Evolutionary conservation across 2,329 filamentous ascomycete species (phyloP).

Genomic region (Dothidotthia symphoricarpi): DNA sequence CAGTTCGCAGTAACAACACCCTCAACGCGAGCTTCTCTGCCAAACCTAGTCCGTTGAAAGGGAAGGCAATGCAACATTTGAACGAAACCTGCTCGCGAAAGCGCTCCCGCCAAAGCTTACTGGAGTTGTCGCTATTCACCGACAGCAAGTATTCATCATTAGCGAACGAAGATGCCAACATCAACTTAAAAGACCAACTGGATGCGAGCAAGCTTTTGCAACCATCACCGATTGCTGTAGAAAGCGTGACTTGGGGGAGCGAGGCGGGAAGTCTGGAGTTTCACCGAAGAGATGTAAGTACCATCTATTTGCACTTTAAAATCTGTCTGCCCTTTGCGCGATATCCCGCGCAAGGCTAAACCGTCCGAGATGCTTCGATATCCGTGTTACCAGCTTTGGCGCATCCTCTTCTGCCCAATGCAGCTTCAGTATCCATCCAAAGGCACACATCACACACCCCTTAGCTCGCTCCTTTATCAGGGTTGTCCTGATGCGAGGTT

Average conservation of each 20-base stretch:
- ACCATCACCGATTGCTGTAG: conserved; percentile 23
- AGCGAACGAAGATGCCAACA: conserved; percentile 17
- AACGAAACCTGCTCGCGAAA: conserved; percentile 21
- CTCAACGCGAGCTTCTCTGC: conserved; percentile 15
- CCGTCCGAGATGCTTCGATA: conserved; percentile 24
- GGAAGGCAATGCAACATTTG: conserved; percentile 24
- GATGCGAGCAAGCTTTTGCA: conserved; percentile 20
- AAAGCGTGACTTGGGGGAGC: conserved; percentile 16
- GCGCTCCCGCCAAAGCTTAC: conserved; percentile 19
- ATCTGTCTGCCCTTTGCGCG: conserved; percentile 19
- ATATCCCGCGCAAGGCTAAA: conserved; percentile 25
- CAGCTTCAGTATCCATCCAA: no score
- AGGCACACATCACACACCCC: no score
- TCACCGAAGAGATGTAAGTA: conserved; percentile 34
- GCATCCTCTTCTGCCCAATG: conserved; percentile 18
- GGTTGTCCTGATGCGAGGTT: no score
- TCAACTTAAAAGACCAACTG: conserved; percentile 17
- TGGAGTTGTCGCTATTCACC: conserved; percentile 22
- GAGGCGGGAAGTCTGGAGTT: conserved; percentile 10
- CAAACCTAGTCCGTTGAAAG: conserved; percentile 22
- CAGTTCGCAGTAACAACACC: conserved; percentile 24
- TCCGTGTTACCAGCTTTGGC: conserved; percentile 10
- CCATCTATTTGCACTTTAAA: conserved; percentile 17
- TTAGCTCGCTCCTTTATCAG: no score
- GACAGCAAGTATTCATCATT: conserved; percentile 22